phyloP scores from a whole-genome alignment of 116 monocot species.

The Phalaenopsis hybrid region DNA sequence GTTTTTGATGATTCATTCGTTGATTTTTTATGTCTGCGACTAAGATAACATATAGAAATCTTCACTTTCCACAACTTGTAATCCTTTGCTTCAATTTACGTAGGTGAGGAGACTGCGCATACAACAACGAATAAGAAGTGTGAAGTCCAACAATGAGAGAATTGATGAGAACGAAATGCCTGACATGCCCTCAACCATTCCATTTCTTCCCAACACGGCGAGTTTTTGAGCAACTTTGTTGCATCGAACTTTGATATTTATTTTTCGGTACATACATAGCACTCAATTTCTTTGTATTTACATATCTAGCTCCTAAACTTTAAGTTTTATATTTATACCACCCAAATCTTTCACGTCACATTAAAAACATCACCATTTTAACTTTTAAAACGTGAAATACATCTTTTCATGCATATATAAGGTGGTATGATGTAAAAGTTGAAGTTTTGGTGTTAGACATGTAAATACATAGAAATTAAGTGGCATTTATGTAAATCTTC shows the following conservation, averaged over 20 bases:
- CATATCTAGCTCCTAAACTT: too few species aligned
- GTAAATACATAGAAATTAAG: too few species aligned
- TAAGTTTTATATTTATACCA: too few species aligned
- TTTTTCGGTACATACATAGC: not conserved
- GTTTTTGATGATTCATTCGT: not conserved
- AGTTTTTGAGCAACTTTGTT: conserved; percentile 1
- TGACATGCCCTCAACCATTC: conserved; percentile 83
- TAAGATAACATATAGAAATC: not conserved
- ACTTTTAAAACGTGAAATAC: too few species aligned
- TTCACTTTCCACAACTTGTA: not conserved
- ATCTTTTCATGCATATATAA: too few species aligned
- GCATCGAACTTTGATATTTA: not conserved
- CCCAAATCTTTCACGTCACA: too few species aligned
- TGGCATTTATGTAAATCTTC: too few species aligned
- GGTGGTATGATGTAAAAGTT: too few species aligned
- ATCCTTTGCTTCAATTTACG: not conserved
- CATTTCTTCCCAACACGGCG: conserved; percentile 68
- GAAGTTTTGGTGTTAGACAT: too few species aligned
- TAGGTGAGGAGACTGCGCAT: conserved; percentile 86
- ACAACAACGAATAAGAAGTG: conserved; percentile 71
- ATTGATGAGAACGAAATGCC: conserved; percentile 82
- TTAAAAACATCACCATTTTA: too few species aligned
- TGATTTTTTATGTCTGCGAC: not conserved
- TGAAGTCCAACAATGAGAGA: conserved; percentile 28
- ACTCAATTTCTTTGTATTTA: too few species aligned